Base-by-base conservation (phyloP, 768 basidiomycete species). In the Phanerochaete carnosa region DNA sequence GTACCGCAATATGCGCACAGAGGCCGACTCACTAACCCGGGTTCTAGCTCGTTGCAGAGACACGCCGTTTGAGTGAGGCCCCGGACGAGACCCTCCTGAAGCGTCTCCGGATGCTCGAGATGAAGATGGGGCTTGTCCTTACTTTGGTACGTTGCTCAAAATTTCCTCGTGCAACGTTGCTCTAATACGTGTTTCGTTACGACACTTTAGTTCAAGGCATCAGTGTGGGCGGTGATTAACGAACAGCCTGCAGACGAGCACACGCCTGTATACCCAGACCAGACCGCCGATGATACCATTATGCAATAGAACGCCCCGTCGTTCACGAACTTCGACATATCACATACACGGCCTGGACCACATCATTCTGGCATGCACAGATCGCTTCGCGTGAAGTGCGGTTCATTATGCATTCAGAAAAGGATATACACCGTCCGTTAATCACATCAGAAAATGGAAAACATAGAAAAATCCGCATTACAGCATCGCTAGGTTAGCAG, bases 81-180 rank as follows among this genome's bases (percentile, higher is more conserved):
- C 94, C 94, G 1, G 92, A 97, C 70, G 83, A 90, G 62, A 77
- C 79, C 55, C 81, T 98, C 69, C 76, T 98, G 30, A 79, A 82
- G 54, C 87, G 89, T 55, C 75, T 99, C 29, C 81, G 95, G 37
- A 79, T 84, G 6, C 77, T 99, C 49, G 96, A 98, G 70, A 85
- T 90, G 73, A 96, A 97, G 74, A 94, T 99, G 90, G 93, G 92
- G 8, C 80, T 99, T 57, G 95, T 98, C 0, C 75, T 98, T 72
- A 98, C 95, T 0, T 75, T 99, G 73, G 95, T 95, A 69, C 64
- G 84, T 49, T n/a, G 29, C 12, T n/a, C 19, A 19, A 13, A n/a
- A 11, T 29, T 30, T 52, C 29, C 7, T 23, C 51, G n/a, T 16
- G 28, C 30, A 33, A 52, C 51, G 22, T 47, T 33, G 39, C 51